A percentile compares a stretch with the other conserved stretches of the same genome.
Evolutionary conservation across 495 filamentous ascomycete species (phyloP).

Genomic region (Hypoxylon lenormandii): DNA sequence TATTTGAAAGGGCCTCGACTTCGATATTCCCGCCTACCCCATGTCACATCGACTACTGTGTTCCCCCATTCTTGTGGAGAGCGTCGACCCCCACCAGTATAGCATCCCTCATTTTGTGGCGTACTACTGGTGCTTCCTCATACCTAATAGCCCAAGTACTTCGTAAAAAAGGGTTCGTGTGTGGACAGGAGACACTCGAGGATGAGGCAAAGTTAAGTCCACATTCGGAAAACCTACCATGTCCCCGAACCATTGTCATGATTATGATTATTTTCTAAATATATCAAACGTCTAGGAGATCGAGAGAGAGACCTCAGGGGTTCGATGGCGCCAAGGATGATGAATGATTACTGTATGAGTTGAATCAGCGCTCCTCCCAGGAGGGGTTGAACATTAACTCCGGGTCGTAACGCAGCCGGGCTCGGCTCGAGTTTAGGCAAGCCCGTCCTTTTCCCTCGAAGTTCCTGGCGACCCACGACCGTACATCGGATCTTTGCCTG

Average conservation of each 20-base stretch:
- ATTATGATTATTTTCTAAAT: conserved; percentile 5
- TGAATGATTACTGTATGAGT: conserved; percentile 41
- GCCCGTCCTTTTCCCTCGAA: conserved; percentile 25
- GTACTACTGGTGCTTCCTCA: conserved; percentile 1
- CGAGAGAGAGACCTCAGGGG: conserved; percentile 17
- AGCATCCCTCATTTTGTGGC: conserved; percentile 12
- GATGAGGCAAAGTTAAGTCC: conserved; percentile 6
- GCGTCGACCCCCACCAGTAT: conserved; percentile 38
- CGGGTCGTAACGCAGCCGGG: conserved; percentile 39
- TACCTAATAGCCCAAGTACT: conserved; percentile 27
- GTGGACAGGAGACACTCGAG: conserved; percentile 6
- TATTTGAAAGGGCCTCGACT: conserved; percentile 43
- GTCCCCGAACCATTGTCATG: conserved; percentile 15
- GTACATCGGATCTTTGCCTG: conserved; percentile 39
- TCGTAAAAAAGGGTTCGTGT: conserved; percentile 20
- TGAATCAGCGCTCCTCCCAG: conserved; percentile 33
- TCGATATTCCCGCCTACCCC: conserved; percentile 38
- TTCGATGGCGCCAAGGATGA: conserved; percentile 13
- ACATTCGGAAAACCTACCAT: conserved; percentile 9
- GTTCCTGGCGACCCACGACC: conserved; percentile 31
- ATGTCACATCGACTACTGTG: conserved; percentile 33
- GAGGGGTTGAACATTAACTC: conserved; percentile 38
- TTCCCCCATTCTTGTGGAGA: conserved; percentile 43
- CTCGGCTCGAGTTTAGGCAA: conserved; percentile 43
- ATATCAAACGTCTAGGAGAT: conserved; percentile 24